Percentiles rank a stretch among this genome's conserved stretches.
phyloP scores from a whole-genome alignment of 768 basidiomycete genomes.

The Hydnum rufescens region DNA sequence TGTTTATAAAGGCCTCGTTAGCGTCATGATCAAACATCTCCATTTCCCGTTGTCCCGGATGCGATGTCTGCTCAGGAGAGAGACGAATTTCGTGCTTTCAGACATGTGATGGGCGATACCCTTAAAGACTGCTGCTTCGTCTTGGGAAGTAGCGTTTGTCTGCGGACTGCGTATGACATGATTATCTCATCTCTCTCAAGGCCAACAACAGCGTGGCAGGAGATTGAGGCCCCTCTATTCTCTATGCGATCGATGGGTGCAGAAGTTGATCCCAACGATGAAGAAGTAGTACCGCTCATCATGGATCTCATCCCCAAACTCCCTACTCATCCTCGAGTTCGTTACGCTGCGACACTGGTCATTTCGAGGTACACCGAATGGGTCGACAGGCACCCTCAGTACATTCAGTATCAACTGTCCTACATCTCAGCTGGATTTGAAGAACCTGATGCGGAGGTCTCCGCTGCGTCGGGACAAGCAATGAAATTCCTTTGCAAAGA shows the following conservation, averaged over 20 bases:
- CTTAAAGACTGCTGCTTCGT: slow-evolving; percentile 96
- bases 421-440: slow-evolving; percentile 90
- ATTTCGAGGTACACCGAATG: slow-evolving; percentile 94
- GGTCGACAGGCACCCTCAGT: slow-evolving; percentile 76
- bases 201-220: slow-evolving; percentile 62
- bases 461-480: slow-evolving; percentile 86
- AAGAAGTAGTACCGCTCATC: slow-evolving; percentile 80
- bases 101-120: slow-evolving; percentile 98
- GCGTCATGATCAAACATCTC: slow-evolving; percentile 71
- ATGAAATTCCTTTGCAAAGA: slow-evolving; percentile 95
- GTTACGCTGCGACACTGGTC: slow-evolving; percentile 87
- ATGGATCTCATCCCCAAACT: slow-evolving; percentile 86
- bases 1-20: slow-evolving; percentile 69
- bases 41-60: slow-evolving; percentile 66
- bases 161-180: slow-evolving; percentile 61
- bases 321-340: slow-evolving; percentile 76
- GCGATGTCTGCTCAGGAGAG: slow-evolving; percentile 62
- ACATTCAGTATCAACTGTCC: slow-evolving; percentile 67
- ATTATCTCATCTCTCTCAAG: slow-evolving; percentile 55
- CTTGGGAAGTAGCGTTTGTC: slow-evolving; percentile 67
- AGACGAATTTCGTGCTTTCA: slow-evolving; percentile 84
- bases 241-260: slow-evolving; percentile 98
- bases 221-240: slow-evolving; percentile 92
- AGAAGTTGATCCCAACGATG: slow-evolving; percentile 65
- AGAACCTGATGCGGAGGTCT: slow-evolving; percentile 55